Evolutionary conservation across 2,329 filamentous ascomycete species (phyloP), one percentile per base, ranked within the genome.

Genomic region (Graphilbum sp.): DNA sequence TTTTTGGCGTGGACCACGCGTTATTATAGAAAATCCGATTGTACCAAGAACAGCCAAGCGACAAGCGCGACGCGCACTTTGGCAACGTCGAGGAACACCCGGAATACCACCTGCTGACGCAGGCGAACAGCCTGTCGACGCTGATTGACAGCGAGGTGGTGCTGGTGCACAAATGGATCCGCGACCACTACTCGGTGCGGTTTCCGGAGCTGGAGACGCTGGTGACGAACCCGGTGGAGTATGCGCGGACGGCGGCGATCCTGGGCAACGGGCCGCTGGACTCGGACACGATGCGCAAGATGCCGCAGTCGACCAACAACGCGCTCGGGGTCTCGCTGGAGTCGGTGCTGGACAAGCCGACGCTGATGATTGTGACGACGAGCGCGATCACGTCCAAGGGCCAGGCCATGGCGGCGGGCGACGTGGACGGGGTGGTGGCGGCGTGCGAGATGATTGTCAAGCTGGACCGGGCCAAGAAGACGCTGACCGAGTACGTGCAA

Each of bases 331-430:
- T 73, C 40, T 75, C 83, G 1, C 68, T 98, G 30, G 80, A 79
- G 51, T 74, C 77, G 2, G 78, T 96, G 1, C 65, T 98, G 13
- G 85, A 94, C 53, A 84, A 85, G 0, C 85, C 90, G 1, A 83
- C 84, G 0, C 63, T 96, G 50, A 95, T 98, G 87, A 84, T 92
- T 43, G 87, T 98, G 37, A 88, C 85, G 1, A 80, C 96, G 11
- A 90, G 96, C 61, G 88, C 86, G 23, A 93, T 87, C 5, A 90
- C 82, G 3, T 90, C 86, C 12, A 78, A 83, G 49, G 88, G 88
- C 5, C 74, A 75, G 24, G 73, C 84, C 35, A 75, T 98, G 58
- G 72, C 70, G 4, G 65, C 75, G n/a, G 63, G 73, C 5, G 85
- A 94, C 55, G 66, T 96, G 6, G 66, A 77, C 36, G 68, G 72